Evolutionary conservation across 2,329 filamentous ascomycete species (phyloP).

Genomic region (Penicillium sp.): DNA sequence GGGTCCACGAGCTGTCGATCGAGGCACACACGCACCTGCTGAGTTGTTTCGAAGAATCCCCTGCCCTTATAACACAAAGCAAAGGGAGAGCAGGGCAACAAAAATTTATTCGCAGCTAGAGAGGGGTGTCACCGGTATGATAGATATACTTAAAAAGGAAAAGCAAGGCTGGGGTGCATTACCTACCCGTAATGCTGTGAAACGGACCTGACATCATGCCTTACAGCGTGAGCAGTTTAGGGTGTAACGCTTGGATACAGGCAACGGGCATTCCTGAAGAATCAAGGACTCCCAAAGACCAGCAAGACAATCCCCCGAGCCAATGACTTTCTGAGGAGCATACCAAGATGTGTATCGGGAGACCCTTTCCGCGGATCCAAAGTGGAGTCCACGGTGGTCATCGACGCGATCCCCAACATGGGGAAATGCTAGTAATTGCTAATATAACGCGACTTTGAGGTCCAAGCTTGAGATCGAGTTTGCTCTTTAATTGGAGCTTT

Average conservation of each 20-base stretch:
- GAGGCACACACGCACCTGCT: neutral
- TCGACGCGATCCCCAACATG: neutral
- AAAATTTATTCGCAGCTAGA: neutral
- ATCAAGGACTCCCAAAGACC: conserved; percentile 13
- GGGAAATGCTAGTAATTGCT: neutral
- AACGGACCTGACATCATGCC: conserved; percentile 20
- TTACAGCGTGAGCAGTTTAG: neutral
- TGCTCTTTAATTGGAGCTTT: neutral
- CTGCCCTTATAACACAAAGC: neutral
- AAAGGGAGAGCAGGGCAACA: neutral
- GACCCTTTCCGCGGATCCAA: neutral
- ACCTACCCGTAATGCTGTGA: conserved; percentile 9
- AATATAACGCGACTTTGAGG: neutral
- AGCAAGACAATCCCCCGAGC: conserved; percentile 2
- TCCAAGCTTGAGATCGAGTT: neutral
- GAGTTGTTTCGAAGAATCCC: neutral
- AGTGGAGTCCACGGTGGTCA: neutral
- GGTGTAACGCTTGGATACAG: conserved; percentile 14
- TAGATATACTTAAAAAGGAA: conserved; percentile 16
- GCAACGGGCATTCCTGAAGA: conserved; percentile 17
- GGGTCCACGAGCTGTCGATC: neutral
- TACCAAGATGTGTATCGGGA: neutral
- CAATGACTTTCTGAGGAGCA: conserved; percentile 10
- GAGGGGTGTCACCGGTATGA: conserved; percentile 12
- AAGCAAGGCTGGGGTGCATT: neutral